Evolutionary conservation across 768 basidiomycete genomes (phyloP).

Genomic region (Strobilomyces dryophilus): DNA sequence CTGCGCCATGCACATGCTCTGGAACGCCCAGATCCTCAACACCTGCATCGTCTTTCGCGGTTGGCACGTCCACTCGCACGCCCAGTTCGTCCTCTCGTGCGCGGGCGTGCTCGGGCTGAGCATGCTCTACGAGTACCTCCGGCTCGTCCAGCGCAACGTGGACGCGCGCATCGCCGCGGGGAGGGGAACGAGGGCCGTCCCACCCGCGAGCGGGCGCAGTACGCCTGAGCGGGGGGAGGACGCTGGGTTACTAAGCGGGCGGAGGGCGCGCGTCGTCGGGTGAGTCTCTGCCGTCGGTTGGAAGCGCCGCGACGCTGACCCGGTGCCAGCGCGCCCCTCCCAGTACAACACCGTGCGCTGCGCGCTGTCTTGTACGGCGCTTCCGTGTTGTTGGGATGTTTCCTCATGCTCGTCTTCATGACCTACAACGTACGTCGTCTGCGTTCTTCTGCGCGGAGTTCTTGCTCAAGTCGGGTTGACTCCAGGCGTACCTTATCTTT

Average conservation of each 20-base stretch:
- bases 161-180: constrained; percentile 52
- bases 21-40: constrained; percentile 77
- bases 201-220: constrained; percentile 35
- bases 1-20: constrained; percentile 83
- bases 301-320: background rate
- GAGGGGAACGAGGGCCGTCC: constrained; percentile 47
- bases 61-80: constrained; percentile 66
- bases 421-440: constrained; percentile 78
- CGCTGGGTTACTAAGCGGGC: constrained; percentile 49
- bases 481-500: constrained; percentile 78
- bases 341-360: constrained; percentile 40
- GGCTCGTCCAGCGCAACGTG: constrained; percentile 53
- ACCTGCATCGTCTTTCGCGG: constrained; percentile 77
- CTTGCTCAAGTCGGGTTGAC: background rate
- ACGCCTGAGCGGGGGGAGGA: constrained; percentile 48
- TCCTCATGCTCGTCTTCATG: constrained; percentile 96
- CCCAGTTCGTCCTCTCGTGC: constrained; percentile 61
- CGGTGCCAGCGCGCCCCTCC: background rate
- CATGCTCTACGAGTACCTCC: constrained; percentile 78
- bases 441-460: background rate
- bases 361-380: constrained; percentile 72
- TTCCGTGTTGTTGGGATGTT: constrained; percentile 76
- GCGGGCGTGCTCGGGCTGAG: constrained; percentile 61
- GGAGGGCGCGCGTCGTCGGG: constrained; percentile 16
- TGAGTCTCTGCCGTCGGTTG: background rate